Evolutionary conservation across 31 red algal species (phyloP), one percentile per base, ranked within the genome.

Genomic region (Endocladia muricata): DNA sequence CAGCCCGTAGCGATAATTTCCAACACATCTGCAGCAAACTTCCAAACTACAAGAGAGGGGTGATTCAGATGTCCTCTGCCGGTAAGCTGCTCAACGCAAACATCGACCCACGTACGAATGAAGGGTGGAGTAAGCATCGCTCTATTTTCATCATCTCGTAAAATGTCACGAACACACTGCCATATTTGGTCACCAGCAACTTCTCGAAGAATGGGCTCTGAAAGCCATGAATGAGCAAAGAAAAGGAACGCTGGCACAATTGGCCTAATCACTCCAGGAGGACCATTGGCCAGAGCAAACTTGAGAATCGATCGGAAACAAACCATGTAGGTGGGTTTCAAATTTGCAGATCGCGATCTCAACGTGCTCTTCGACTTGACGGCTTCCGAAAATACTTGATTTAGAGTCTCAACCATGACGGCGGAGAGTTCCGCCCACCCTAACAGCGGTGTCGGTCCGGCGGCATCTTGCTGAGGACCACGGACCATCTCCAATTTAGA

Each of bases 61-160:
- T 65, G 70, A 35, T 73, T 60, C 17, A 85, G 59, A 2, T 69
- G 81, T 2, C 81, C 81, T 28, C 81, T 36, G 42, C 40, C 70
- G 19, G 81, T 85, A 15, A 87, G 83, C 31, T 87, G 83, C 30
- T 87, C 63, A 73, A 87, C 73, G 37, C 83, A 87, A 13, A 72
- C 64, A 70, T 71, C 83, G 55, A 77, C 73, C 83, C 83, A 87
- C 33, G 39, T 70, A 30, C 74, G 73, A 41, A 87, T 87, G 37
- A 41, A 87, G 0, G 61, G 11, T 34, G 83, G 73, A 37, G 66
- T 77, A 25, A 87, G 63, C 83, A 87, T 87, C 2, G 83, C 83
- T 9, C 83, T 73, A 55, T 87, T 87, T 4, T 25, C 83, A 30
- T 69, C 73, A 78, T 77, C 64, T 68, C 73, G 71, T 42, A 87